These are phyloP conservation scores for Pelargonium myrrhifolium DNA, from an alignment of 441 rosid species.

Conservation along the genomic window DNA sequence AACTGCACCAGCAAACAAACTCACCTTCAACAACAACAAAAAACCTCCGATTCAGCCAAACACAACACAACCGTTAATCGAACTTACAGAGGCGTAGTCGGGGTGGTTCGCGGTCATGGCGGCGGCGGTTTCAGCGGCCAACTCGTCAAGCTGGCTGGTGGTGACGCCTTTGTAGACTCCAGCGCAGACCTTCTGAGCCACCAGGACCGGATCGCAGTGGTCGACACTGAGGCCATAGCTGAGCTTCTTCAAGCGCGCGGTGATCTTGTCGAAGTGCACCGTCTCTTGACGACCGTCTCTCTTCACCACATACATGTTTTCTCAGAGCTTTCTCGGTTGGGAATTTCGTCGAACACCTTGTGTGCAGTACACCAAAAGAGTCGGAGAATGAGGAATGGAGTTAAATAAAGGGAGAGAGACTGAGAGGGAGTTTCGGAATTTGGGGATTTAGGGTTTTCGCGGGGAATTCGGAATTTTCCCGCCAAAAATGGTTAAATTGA, in stretches of 20 bases:
- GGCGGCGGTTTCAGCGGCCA: conserved; percentile 97
- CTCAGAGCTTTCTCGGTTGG: not conserved
- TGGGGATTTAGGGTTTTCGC: conserved; percentile 11
- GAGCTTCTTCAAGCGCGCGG: conserved; percentile 87
- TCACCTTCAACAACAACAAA: not conserved
- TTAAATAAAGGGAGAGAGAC: conserved; percentile 13
- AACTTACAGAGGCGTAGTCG: conserved; percentile 78
- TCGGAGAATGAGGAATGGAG: not conserved
- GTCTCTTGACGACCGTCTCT: conserved; percentile 81
- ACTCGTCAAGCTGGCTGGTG: conserved; percentile 89
- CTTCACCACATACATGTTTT: conserved; percentile 88
- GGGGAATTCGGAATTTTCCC: no score
- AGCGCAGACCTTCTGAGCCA: conserved; percentile 90
- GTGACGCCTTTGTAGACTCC: conserved; percentile 96
- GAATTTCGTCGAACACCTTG: conserved; percentile 31
- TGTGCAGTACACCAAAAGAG: not conserved
- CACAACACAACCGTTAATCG: not conserved
- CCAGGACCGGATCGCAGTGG: conserved; percentile 92
- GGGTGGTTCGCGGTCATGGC: conserved; percentile 92
- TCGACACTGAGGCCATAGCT: conserved; percentile 84
- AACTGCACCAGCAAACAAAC: conserved; percentile 37
- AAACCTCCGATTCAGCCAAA: not conserved
- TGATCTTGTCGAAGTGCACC: conserved; percentile 89
- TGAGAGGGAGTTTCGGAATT: conserved; percentile 16
- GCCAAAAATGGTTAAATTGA: no score